Evolutionary conservation across 148 eudicot genomes (phyloP).

Genomic region (Persicaria tinctoria): DNA sequence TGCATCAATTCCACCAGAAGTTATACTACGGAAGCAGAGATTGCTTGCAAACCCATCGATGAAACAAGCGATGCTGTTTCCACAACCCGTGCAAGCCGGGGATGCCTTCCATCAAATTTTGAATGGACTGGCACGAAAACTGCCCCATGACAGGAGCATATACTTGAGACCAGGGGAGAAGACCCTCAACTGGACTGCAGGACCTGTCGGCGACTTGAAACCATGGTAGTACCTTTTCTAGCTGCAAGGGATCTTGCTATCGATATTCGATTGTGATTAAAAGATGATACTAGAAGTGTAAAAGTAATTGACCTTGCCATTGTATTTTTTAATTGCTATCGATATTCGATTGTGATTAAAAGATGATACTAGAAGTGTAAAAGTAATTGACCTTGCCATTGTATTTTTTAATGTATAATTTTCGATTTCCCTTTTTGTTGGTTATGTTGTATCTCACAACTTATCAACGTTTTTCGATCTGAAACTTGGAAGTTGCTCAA

Average conservation of each 20-base stretch:
- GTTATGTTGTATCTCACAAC: not conserved
- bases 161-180: slow-evolving; percentile 61
- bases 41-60: slow-evolving; percentile 92
- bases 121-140: slow-evolving; percentile 90
- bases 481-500: not conserved
- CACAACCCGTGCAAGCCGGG: slow-evolving; percentile 89
- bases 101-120: slow-evolving; percentile 97
- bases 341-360: slow-evolving; percentile 1
- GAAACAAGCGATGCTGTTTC: slow-evolving; percentile 97
- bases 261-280: not conserved
- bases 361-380: slow-evolving; percentile 1
- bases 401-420: not conserved
- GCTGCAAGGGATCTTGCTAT: not conserved
- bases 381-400: not conserved
- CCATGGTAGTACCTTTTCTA: slow-evolving; percentile 55
- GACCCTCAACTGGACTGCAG: slow-evolving; percentile 92
- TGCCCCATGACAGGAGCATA: slow-evolving; percentile 60
- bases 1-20: slow-evolving; percentile 75
- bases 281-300: not conserved
- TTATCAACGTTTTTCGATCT: not conserved
- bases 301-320: slow-evolving; percentile 11
- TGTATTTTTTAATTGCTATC: too few species aligned
- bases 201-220: slow-evolving; percentile 85
- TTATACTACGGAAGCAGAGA: slow-evolving; percentile 88
- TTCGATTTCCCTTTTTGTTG: not conserved